Base-by-base conservation (phyloP, 371 early-diverging fungal species). In the Lichtheimia ramosa region DNA sequence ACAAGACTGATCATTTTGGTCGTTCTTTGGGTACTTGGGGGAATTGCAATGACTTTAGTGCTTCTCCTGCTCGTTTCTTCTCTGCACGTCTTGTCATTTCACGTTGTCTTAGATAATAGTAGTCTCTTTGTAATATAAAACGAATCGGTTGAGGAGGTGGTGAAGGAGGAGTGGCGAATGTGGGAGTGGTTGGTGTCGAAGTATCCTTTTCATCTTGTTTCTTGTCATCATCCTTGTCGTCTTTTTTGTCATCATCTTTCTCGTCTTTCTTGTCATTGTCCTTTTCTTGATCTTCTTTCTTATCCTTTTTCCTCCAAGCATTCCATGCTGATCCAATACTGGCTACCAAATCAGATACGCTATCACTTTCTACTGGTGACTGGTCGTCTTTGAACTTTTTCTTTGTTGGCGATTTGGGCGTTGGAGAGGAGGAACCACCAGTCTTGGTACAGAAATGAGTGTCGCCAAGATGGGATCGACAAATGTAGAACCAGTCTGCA, bases 401-500 rank as follows among this genome's bases (percentile, higher is more conserved):
- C 34, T 2, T 34, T 34, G 34, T 65, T 25, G 57, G 54, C 15
- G 53, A 50, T 14, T 54, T 54, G 14, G 66, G 53, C 43, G 59
- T 52, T 0, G 65, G 43, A 3, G 57, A 27, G 20, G 66, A 42
- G 18, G 54, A 25, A 20, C 74, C 72, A 2, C 74, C 73, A 3
- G 71, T 6, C 15, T 68, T 69, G 2, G 75, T 54, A 51, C 81
- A 81, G 54, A 81, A 81, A 55, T 77, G 69, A 51, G 56, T 54
- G 55, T 81, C 81, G 18, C 65, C 73, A 3, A 81, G 59, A 68
- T 81, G 81, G 46, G 61, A 48, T 52, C 68, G 68, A 42, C 85
- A 85, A 27, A 73, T 59, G 41, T 79, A 82, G 56, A 85, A 85
- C 83, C 83, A 85, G 62, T 85, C 85, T 28, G 65, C 63, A 39